phyloP scores from a whole-genome alignment of 139 green algal genomes.

The Coccomyxa sp. region DNA sequence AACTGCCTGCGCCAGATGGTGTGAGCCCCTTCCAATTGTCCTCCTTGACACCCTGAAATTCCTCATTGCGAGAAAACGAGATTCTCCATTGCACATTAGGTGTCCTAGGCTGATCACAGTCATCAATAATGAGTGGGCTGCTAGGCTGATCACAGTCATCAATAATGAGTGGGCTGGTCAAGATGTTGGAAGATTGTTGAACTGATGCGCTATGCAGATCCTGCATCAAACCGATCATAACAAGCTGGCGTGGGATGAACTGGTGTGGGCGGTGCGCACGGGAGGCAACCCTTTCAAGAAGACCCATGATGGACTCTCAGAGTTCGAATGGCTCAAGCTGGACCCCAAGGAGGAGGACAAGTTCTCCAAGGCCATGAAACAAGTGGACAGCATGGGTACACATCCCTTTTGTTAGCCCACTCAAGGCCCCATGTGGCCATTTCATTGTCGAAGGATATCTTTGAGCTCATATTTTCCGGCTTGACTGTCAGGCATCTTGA shows the following conservation, averaged over 20 bases:
- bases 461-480: neutral
- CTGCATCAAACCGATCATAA: neutral
- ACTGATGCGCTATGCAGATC: neutral
- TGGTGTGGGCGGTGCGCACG: neutral
- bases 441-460: neutral
- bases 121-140: neutral
- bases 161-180: neutral
- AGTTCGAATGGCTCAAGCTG: neutral
- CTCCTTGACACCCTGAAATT: neutral
- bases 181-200: neutral
- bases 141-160: neutral
- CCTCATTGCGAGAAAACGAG: no score
- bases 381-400: slow-evolving; percentile 22
- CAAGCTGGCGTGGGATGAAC: neutral
- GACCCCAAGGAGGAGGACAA: slow-evolving; percentile 57
- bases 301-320: slow-evolving; percentile 55
- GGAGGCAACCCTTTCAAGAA: slow-evolving; percentile 59
- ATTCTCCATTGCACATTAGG: no score
- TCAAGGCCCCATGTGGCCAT: neutral
- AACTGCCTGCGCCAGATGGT: slow-evolving; percentile 5
- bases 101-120: neutral
- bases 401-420: neutral
- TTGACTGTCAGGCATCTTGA: neutral
- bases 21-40: neutral
- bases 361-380: slow-evolving; percentile 55